phyloP scores from a whole-genome alignment of 768 basidiomycete species.

The Nidularia sp. region DNA sequence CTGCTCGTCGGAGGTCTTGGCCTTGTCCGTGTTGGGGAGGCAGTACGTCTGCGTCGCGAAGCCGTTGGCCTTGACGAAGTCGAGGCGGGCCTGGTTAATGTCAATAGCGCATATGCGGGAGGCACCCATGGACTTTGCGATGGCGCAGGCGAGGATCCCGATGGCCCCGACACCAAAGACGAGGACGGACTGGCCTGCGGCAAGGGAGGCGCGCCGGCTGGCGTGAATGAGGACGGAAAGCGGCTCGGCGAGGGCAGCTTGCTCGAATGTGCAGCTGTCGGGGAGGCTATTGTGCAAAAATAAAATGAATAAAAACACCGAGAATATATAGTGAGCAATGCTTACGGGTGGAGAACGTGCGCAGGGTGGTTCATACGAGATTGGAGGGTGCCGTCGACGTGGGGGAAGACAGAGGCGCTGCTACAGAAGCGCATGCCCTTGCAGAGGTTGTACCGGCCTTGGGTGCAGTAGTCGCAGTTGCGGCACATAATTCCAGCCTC shows the following conservation, averaged over 20 bases:
- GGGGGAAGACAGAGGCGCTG: constrained; percentile 88
- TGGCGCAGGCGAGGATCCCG: constrained; percentile 82
- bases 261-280: constrained; percentile 68
- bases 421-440: constrained; percentile 84
- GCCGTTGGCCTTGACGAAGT: constrained; percentile 71
- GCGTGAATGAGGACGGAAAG: constrained; percentile 84
- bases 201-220: constrained; percentile 36
- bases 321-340: constrained; percentile 14
- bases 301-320: constrained; percentile 3
- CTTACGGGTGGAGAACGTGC: constrained; percentile 83
- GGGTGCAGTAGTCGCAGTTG: constrained; percentile 61
- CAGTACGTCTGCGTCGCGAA: constrained; percentile 76
- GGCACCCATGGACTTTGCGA: constrained; percentile 71
- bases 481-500: constrained; percentile 91
- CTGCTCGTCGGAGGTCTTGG: constrained; percentile 52
- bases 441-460: constrained; percentile 92
- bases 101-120: constrained; percentile 73
- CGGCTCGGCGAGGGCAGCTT: constrained; percentile 89
- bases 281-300: constrained; percentile 51
- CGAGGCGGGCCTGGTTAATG: constrained; percentile 78
- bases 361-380: constrained; percentile 86
- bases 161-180: constrained; percentile 94
- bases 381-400: constrained; percentile 90
- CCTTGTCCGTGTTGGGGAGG: constrained; percentile 45
- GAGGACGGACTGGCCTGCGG: constrained; percentile 66